These are phyloP conservation scores for Drosera spatulata DNA, from an alignment of 179 eudicot species.

Conservation along the genomic window DNA sequence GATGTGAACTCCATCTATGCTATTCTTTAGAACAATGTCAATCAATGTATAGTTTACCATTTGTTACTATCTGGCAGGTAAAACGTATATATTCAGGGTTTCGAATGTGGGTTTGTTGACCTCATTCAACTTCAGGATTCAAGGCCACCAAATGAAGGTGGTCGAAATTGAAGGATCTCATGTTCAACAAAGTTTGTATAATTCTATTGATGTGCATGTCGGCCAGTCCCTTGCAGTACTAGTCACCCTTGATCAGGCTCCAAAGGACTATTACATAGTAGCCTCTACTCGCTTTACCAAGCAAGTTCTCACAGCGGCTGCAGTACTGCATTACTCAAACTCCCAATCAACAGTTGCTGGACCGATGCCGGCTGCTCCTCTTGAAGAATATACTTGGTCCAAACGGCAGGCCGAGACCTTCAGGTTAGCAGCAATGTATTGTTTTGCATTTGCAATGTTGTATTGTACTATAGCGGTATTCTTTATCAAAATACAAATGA, in stretches of 20 bases:
- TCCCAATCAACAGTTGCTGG: conserved; percentile 29
- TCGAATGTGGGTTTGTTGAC: conserved; percentile 66
- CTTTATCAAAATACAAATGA: no score
- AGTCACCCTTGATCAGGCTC: conserved; percentile 34
- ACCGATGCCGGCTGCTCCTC: conserved; percentile 54
- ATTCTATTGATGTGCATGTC: conserved; percentile 75
- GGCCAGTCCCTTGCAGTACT: conserved; percentile 86
- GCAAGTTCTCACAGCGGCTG: conserved; percentile 34
- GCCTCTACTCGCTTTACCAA: conserved; percentile 65
- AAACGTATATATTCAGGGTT: conserved; percentile 66
- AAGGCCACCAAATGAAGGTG: conserved; percentile 55
- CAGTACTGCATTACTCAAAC: conserved; percentile 39
- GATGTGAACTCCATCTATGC: no score
- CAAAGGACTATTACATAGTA: conserved; percentile 52
- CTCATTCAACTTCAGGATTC: conserved; percentile 65
- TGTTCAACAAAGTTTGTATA: conserved; percentile 44
- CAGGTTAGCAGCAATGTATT: no score
- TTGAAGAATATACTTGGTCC: conserved; percentile 20
- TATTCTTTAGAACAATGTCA: no score
- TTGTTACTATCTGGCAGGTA: conserved; percentile 23
- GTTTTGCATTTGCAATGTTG: no score
- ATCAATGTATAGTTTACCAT: no score
- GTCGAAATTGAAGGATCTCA: conserved; percentile 82
- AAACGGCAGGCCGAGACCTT: no score
- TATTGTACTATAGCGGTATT: no score